Percentiles rank a stretch among this genome's conserved stretches.
Evolutionary conservation across 139 green algal genomes (phyloP).

Genomic region (Chlorella sp.): DNA sequence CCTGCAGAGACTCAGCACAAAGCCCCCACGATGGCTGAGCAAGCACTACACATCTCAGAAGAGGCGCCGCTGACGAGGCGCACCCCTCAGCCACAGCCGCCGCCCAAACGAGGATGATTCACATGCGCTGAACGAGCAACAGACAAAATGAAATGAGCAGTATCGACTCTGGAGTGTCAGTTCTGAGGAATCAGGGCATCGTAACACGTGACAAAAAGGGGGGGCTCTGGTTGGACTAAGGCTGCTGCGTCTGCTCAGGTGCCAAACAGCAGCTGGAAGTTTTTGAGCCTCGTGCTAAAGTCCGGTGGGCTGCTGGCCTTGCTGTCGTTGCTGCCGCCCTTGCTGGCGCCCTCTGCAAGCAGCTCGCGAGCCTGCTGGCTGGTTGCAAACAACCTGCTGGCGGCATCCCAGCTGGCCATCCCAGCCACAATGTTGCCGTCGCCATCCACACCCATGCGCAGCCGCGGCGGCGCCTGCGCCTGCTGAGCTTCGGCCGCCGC

Average conservation of each 20-base stretch:
- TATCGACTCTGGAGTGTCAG: too few species aligned
- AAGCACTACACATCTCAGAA: too few species aligned
- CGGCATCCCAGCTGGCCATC: constrained; percentile 34
- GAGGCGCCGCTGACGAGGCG: too few species aligned
- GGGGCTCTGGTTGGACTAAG: too few species aligned
- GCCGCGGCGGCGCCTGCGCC: not conserved
- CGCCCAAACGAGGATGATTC: too few species aligned
- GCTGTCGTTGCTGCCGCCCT: not conserved
- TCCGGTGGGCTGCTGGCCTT: not conserved
- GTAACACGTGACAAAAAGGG: too few species aligned
- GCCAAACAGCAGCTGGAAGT: constrained; percentile 7
- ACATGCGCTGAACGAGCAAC: too few species aligned
- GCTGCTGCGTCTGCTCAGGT: not conserved
- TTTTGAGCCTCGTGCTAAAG: constrained; percentile 11
- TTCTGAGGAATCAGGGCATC: too few species aligned
- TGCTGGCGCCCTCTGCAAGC: not conserved
- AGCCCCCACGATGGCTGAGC: too few species aligned
- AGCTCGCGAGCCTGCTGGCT: not conserved
- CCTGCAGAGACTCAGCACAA: too few species aligned
- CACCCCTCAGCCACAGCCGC: too few species aligned
- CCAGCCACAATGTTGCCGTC: constrained; percentile 37
- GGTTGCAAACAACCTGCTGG: constrained; percentile 29
- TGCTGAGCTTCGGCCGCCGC: not conserved
- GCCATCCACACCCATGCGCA: constrained; percentile 40
- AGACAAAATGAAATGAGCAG: too few species aligned